Evolutionary conservation across 129 eudicot genomes (phyloP), one percentile per base, ranked within the genome.

Genomic region (Flaveria linearis): DNA sequence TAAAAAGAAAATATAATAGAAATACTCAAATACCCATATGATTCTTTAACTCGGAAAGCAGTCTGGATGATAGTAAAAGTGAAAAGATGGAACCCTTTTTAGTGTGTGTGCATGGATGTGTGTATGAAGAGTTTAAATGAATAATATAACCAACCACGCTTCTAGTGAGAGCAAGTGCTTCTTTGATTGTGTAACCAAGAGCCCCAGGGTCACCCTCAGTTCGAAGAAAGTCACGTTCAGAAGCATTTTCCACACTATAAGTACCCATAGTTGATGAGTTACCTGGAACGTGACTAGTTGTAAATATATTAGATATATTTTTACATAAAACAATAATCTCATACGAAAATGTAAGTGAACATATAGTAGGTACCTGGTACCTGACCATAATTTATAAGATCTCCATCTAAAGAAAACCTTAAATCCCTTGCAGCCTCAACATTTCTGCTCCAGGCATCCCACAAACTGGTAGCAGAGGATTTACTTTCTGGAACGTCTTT

Each of bases 171-270:
- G 89, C 87, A 56, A 95, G 39, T 50, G 96, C 97, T 88, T 95
- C 99, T 85, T 86, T 87, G n/a, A 95, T 75, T 64, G 99, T 87
- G 88, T 95, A 95, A 57, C 99, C 99, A 72, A 87, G 89, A 80
- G 99, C 99, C 82, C 87, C 88, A 83, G 97, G 99, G 73, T 95
- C 96, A 42, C 99, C 99, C 74, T 95, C 99, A 26, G 91, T 89
- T 61, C 99, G 84, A 52, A 95, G 82, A 74, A 82, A 86, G 81
- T 95, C 99, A 66, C 96, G 96, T 71, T 87, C 89, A 11, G 90
- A 77, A 67, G 93, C 94, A 76, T 89, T 91, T 63, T 85, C 88
- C 75, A 78, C 84, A 82, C 64, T 75, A 76, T 86, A 93, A 74
- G 64, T 78, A 64, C 82, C 86, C 55, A 45, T 79, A 70, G 82